These are phyloP conservation scores for Pichia sp. DNA, from an alignment of 1,139 yeast species.

Conservation along the genomic window DNA sequence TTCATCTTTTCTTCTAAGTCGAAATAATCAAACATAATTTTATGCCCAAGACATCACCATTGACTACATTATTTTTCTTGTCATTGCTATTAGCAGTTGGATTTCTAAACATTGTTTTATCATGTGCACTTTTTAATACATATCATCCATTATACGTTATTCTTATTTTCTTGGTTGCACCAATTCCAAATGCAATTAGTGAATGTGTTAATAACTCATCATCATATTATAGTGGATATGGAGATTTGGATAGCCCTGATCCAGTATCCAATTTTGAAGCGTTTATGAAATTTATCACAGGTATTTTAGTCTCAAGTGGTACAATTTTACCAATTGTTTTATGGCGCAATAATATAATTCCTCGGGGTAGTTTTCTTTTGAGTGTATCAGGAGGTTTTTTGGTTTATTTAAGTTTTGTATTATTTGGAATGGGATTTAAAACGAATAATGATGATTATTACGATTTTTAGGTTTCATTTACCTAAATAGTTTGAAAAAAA, in stretches of 20 bases:
- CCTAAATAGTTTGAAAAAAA: not conserved
- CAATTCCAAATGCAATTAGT: constrained; percentile 56
- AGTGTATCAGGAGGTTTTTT: constrained; percentile 65
- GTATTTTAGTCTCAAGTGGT: constrained; percentile 63
- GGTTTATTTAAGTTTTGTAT: constrained; percentile 64
- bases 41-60: constrained; percentile 29
- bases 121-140: constrained; percentile 68
- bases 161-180: constrained; percentile 59
- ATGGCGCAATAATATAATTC: constrained; percentile 53
- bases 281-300: constrained; percentile 56
- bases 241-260: constrained; percentile 42
- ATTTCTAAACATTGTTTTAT: constrained; percentile 60
- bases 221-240: constrained; percentile 36
- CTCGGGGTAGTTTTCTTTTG: constrained; percentile 54
- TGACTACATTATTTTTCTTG: constrained; percentile 64
- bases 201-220: constrained; percentile 37
- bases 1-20: no score
- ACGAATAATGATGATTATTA: constrained; percentile 43
- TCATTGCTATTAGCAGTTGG: constrained; percentile 71
- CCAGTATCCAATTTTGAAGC: constrained; percentile 10
- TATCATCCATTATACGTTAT: constrained; percentile 68
- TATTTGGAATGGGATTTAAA: constrained; percentile 65
- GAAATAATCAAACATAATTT: not conserved
- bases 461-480: constrained; percentile 22
- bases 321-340: constrained; percentile 59